These are phyloP conservation scores for Lachnellula suecica DNA, from an alignment of 2,329 filamentous ascomycete species.

Conservation along the genomic window DNA sequence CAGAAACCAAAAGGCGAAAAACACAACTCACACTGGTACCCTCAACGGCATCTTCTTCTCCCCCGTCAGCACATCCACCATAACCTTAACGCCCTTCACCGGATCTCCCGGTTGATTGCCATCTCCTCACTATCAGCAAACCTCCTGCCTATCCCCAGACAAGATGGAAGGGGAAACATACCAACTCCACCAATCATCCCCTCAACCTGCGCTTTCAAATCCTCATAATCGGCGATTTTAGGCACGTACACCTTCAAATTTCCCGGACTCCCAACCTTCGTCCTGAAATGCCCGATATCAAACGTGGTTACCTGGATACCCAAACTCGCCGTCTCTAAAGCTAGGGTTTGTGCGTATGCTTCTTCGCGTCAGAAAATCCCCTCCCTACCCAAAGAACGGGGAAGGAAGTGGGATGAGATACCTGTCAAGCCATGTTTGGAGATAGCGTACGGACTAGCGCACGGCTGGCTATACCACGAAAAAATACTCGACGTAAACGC, in stretches of 20 bases:
- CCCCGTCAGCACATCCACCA: constrained; percentile 55
- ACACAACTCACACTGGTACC: constrained; percentile 39
- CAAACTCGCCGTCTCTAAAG: background rate
- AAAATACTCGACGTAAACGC: constrained; percentile 23
- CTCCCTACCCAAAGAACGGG: background rate
- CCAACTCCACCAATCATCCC: background rate
- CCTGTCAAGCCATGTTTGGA: background rate
- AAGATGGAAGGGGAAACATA: background rate
- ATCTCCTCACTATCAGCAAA: constrained; percentile 29
- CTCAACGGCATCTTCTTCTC: constrained; percentile 53
- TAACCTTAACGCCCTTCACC: constrained; percentile 48
- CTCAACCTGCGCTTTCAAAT: background rate
- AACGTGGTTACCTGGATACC: background rate
- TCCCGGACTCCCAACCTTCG: background rate
- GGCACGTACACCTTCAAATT: background rate
- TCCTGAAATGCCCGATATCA: background rate
- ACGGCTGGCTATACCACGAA: no score
- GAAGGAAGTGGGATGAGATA: background rate
- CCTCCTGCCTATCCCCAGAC: background rate
- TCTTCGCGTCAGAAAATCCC: background rate
- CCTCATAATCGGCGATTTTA: background rate
- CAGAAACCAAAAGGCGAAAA: background rate
- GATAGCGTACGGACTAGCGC: background rate
- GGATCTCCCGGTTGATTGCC: constrained; percentile 57
- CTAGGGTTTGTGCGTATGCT: background rate